Percentiles rank a stretch among this genome's conserved stretches.
phyloP scores from a whole-genome alignment of 345 rosid species.

The Ricinus communis region DNA sequence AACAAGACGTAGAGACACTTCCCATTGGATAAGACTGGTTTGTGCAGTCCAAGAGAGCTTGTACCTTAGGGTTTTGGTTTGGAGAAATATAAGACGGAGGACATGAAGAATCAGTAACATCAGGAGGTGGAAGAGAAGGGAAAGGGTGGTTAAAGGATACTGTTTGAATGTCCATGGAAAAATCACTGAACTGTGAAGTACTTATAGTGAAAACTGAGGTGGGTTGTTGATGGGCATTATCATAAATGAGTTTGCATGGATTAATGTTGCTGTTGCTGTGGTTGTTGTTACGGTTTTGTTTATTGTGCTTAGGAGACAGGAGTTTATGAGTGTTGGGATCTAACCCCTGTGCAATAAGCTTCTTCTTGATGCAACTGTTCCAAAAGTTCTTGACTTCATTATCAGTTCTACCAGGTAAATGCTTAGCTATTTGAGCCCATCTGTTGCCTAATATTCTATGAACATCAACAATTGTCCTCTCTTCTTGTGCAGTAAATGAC shows the following conservation, averaged over 20 bases:
- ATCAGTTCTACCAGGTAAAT: constrained; percentile 68
- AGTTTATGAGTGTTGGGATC: constrained; percentile 60
- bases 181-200: constrained; percentile 8
- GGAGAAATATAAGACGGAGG: not conserved
- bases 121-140: constrained; percentile 8
- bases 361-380: constrained; percentile 64
- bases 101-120: not conserved
- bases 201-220: constrained; percentile 11
- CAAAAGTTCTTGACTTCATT: constrained; percentile 69
- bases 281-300: not conserved
- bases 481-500: constrained; percentile 48
- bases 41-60: constrained; percentile 12
- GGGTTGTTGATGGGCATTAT: not conserved
- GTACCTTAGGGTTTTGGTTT: constrained; percentile 30
- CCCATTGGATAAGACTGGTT: constrained; percentile 2
- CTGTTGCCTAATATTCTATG: constrained; percentile 57
- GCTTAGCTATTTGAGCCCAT: constrained; percentile 71
- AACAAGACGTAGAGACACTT: constrained; percentile 2
- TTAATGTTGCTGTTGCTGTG: not conserved
- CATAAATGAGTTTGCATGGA: constrained; percentile 8
- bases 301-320: constrained; percentile 21
- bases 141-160: constrained; percentile 16
- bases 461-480: constrained; percentile 49
- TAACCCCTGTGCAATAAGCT: constrained; percentile 55
- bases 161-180: constrained; percentile 18